Percentiles rank a stretch among this genome's conserved stretches.
These are phyloP conservation scores for Kodamaea fukazawae DNA, from an alignment of 805 yeast species.

Conservation along the genomic window DNA sequence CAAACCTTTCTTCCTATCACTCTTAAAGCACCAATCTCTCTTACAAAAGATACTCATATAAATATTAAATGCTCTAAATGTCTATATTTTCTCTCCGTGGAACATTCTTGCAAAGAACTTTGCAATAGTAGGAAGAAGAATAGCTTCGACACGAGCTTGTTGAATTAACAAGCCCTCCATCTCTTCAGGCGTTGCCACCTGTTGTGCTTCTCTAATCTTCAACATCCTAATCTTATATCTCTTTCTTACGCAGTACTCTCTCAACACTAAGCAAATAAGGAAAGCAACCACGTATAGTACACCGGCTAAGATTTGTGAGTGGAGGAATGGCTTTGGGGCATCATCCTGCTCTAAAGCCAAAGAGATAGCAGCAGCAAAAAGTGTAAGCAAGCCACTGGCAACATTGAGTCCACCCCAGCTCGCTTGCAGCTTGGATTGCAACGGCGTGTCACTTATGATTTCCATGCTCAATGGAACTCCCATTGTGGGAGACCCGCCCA, in stretches of 20 bases:
- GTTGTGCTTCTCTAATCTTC: too few species aligned
- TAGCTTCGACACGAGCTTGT: too few species aligned
- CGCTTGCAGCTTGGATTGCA: conserved; percentile 26
- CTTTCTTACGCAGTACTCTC: conserved; percentile 51
- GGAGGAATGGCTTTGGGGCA: conserved; percentile 44
- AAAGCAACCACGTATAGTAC: conserved; percentile 42
- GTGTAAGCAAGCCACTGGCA: conserved; percentile 26
- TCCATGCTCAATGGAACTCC: conserved; percentile 13
- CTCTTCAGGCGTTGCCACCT: too few species aligned
- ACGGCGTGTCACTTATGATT: conserved; percentile 8
- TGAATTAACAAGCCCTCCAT: too few species aligned
- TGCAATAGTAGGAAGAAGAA: too few species aligned
- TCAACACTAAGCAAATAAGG: conserved; percentile 41
- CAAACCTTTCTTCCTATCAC: too few species aligned
- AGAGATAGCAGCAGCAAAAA: conserved; percentile 55
- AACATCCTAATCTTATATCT: conserved; percentile 12
- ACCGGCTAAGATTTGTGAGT: conserved; percentile 62
- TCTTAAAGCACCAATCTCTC: too few species aligned
- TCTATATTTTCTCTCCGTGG: too few species aligned
- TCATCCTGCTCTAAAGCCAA: conserved; percentile 33
- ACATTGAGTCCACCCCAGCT: conserved; percentile 41
- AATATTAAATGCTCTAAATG: too few species aligned
- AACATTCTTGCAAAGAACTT: too few species aligned
- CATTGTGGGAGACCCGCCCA: conserved; percentile 28
- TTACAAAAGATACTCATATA: too few species aligned